Base-by-base conservation (phyloP, 352 stramenopile genomes). In the Albugo candida region DNA sequence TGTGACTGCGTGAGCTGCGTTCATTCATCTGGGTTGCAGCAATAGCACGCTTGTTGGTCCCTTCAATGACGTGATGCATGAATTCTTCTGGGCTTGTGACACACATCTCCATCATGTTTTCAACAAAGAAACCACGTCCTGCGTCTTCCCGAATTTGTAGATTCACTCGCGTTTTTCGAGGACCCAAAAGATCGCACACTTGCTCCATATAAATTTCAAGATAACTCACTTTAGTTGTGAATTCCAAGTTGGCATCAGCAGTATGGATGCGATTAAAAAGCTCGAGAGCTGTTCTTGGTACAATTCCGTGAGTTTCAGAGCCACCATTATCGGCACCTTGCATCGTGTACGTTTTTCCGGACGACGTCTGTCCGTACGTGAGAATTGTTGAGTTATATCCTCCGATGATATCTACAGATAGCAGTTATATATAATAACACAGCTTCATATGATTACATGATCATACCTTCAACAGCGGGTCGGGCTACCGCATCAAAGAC, bases 151-250 rank as follows among this genome's bases (percentile, higher is more conserved):
- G 45, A 8, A 74, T 55, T 20, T 59, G 64, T 27, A 74, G 48
- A 36, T 70, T 78, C 16, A 55, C 52, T 77, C n/a, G n/a, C n/a
- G n/a, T n/a, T n/a, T n/a, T n/a, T n/a, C n/a, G n/a, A n/a, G 93
- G 83, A 20, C 76, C 61, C 14, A 98, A 61, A 11, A 98, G 67
- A 51, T 98, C 92, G 16, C 86, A 67, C 56, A 98, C 96, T 53
- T 98, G 86, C 70, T 98, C 93, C 59, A 97, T 97, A 69, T 98
- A 98, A 52, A 98, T 97, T 61, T 99, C 95, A 40, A 99, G 67
- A 64, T 98, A 99, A 20, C 85, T 97, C n/a, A 94, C 89, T 27
- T 92, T 70, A 18, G 98, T 71, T 21, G 97, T 72, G 63, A 97
- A 98, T 50, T 96, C 68, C 35, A 85, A 65, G 37, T 81, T 66